These are phyloP conservation scores for Colletotrichum eremochloae DNA, from an alignment of 2,329 filamentous ascomycete genomes.

Conservation along the genomic window DNA sequence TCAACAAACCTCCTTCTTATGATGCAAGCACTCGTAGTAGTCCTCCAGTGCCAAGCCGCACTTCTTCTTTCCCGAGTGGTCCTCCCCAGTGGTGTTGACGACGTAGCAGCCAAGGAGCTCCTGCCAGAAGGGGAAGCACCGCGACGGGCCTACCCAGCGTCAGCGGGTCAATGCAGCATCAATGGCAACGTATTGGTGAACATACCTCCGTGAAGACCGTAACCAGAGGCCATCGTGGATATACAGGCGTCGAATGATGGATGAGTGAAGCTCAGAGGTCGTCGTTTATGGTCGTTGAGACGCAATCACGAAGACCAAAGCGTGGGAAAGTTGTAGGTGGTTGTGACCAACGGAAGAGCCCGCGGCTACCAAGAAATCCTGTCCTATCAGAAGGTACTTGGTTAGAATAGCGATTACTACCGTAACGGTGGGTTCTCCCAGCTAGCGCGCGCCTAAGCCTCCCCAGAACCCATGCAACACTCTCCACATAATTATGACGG, in stretches of 20 bases:
- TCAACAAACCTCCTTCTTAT: slow-evolving; percentile 94
- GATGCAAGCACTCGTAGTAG: slow-evolving; percentile 98
- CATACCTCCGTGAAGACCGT: slow-evolving; percentile 82
- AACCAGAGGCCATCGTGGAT: slow-evolving; percentile 81
- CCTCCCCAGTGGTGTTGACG: slow-evolving; percentile 86
- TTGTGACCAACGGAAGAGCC: slow-evolving; percentile 21
- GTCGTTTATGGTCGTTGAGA: slow-evolving; percentile 18
- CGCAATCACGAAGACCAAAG: slow-evolving; percentile 27
- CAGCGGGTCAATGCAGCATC: slow-evolving; percentile 44
- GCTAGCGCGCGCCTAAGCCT: slow-evolving; percentile 31
- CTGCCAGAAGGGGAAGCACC: slow-evolving; percentile 99
- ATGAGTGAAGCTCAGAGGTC: slow-evolving; percentile 39
- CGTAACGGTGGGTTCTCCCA: not conserved
- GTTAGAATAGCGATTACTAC: slow-evolving; percentile 11
- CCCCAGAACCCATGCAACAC: not conserved
- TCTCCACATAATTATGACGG: slow-evolving; percentile 32
- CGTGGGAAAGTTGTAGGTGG: slow-evolving; percentile 6
- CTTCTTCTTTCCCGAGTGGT: slow-evolving; percentile 86
- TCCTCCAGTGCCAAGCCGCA: slow-evolving; percentile 90
- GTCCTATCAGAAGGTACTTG: slow-evolving; percentile 38
- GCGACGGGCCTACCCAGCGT: slow-evolving; percentile 66
- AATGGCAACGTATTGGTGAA: not conserved
- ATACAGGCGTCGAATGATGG: slow-evolving; percentile 47
- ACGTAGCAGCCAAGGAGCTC: slow-evolving; percentile 99
- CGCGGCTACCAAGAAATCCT: slow-evolving; percentile 29